Evolutionary conservation across 768 basidiomycete genomes (phyloP).

Genomic region (Dioszegia crocea): DNA sequence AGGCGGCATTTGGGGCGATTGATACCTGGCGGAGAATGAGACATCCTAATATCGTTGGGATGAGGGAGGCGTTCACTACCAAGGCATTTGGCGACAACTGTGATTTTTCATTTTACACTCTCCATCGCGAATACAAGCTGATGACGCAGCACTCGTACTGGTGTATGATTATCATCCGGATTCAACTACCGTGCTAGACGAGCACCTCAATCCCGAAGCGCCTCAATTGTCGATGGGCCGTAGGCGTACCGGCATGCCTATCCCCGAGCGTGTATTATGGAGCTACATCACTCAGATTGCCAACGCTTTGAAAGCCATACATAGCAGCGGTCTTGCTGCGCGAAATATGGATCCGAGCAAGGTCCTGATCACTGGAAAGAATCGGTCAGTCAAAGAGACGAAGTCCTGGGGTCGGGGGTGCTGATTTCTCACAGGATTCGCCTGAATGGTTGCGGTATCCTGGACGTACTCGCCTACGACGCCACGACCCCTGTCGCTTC

Average conservation of each 20-base stretch:
- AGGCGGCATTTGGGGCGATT: slow-evolving; percentile 72
- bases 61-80: slow-evolving; percentile 93
- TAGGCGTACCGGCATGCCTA: slow-evolving; percentile 52
- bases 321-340: slow-evolving; percentile 73
- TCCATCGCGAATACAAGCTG: not conserved
- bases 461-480: slow-evolving; percentile 79
- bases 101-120: slow-evolving; percentile 51
- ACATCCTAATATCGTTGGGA: slow-evolving; percentile 77
- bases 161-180: slow-evolving; percentile 85
- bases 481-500: slow-evolving; percentile 14
- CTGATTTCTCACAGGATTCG: slow-evolving; percentile 74
- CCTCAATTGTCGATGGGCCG: slow-evolving; percentile 34
- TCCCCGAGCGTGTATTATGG: slow-evolving; percentile 84
- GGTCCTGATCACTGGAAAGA: slow-evolving; percentile 80
- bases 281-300: slow-evolving; percentile 86
- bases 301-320: slow-evolving; percentile 77
- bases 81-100: slow-evolving; percentile 87
- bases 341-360: slow-evolving; percentile 81
- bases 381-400: slow-evolving; percentile 57
- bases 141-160: slow-evolving; percentile 71
- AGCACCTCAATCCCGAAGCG: slow-evolving; percentile 59
- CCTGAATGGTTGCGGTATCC: slow-evolving; percentile 78
- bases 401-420: not conserved
- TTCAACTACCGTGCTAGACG: slow-evolving; percentile 71
- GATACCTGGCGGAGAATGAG: slow-evolving; percentile 79